Percentiles rank a stretch among this genome's conserved stretches.
phyloP scores from a whole-genome alignment of 2,329 filamentous ascomycete genomes.

The Ceratocystis eucalypticola region DNA sequence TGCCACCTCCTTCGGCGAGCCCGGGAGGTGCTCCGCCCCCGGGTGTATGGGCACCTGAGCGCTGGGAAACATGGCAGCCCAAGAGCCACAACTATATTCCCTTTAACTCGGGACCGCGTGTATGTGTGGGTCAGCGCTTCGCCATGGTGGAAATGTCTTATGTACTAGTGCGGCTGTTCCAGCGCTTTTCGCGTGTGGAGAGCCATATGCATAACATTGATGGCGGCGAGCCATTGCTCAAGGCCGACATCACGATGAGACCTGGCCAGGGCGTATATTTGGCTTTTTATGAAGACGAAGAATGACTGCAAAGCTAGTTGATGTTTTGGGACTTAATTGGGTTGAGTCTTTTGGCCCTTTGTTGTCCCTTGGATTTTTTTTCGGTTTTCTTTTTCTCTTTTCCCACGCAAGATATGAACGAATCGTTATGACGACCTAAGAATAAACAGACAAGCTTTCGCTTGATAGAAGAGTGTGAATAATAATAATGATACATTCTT shows the following conservation, averaged over 20 bases:
- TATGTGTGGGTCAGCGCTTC: conserved; percentile 71
- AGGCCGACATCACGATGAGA: conserved; percentile 46
- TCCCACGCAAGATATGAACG: background rate
- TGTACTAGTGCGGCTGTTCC: conserved; percentile 57
- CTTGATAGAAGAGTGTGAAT: background rate
- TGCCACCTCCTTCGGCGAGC: conserved; percentile 36
- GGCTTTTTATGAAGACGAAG: conserved; percentile 38
- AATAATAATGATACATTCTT: too few relatives aligned
- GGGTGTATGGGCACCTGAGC: conserved; percentile 47
- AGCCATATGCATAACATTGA: conserved; percentile 43
- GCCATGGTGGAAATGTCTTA: conserved; percentile 66
- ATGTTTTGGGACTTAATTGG: background rate
- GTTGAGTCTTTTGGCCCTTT: background rate
- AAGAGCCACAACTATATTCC: conserved; percentile 59
- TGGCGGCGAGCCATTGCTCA: conserved; percentile 39
- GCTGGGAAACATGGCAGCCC: conserved; percentile 51
- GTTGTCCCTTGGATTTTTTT: background rate
- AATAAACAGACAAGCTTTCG: background rate
- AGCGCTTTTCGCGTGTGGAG: conserved; percentile 53
- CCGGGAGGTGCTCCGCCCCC: conserved; percentile 30
- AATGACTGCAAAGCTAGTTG: conserved; percentile 18
- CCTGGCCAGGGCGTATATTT: conserved; percentile 46
- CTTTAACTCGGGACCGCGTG: conserved; percentile 60
- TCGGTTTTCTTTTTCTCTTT: background rate
- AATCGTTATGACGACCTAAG: background rate